A percentile compares a stretch with the other conserved stretches of the same genome.
These are phyloP conservation scores for Phytophthora megakarya DNA, from an alignment of 352 stramenopile species.

Conservation along the genomic window DNA sequence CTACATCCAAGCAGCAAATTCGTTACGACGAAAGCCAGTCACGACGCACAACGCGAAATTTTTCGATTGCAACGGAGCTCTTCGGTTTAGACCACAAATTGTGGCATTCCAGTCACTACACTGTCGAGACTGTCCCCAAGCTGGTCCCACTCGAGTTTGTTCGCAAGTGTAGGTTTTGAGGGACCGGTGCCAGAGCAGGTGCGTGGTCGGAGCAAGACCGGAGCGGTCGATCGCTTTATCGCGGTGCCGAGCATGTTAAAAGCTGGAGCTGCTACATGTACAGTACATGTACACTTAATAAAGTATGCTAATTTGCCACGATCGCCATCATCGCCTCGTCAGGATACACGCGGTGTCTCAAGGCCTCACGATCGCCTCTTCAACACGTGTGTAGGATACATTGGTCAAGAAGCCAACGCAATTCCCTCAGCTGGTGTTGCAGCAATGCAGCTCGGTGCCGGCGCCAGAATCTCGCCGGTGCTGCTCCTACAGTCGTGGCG, in stretches of 20 bases:
- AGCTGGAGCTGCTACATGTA: slow-evolving; percentile 6
- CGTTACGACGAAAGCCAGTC: background rate
- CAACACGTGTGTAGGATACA: slow-evolving; percentile 10
- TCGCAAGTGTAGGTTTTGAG: slow-evolving; percentile 38
- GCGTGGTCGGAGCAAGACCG: slow-evolving; percentile 17
- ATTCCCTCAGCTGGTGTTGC: slow-evolving; percentile 7
- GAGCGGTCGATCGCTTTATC: slow-evolving; percentile 13
- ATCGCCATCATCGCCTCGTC: slow-evolving; percentile 7
- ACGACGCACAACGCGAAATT: slow-evolving; percentile 10
- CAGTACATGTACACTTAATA: too few species aligned
- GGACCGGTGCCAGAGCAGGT: slow-evolving; percentile 27
- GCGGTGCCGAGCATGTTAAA: slow-evolving; percentile 21
- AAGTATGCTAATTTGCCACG: background rate
- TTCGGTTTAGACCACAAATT: background rate
- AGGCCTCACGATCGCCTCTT: slow-evolving; percentile 8
- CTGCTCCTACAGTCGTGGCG: slow-evolving; percentile 23
- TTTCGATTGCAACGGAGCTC: background rate
- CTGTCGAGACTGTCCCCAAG: background rate
- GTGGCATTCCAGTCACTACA: slow-evolving; percentile 5
- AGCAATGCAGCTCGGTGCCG: slow-evolving; percentile 9
- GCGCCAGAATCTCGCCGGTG: slow-evolving; percentile 10
- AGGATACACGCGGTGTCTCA: slow-evolving; percentile 31
- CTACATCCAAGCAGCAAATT: background rate
- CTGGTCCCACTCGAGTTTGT: slow-evolving; percentile 17
- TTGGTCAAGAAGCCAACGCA: slow-evolving; percentile 2